Conservation (phyloP, 768 basidiomycete species). For the Ephemerocybe angulata region DNA sequence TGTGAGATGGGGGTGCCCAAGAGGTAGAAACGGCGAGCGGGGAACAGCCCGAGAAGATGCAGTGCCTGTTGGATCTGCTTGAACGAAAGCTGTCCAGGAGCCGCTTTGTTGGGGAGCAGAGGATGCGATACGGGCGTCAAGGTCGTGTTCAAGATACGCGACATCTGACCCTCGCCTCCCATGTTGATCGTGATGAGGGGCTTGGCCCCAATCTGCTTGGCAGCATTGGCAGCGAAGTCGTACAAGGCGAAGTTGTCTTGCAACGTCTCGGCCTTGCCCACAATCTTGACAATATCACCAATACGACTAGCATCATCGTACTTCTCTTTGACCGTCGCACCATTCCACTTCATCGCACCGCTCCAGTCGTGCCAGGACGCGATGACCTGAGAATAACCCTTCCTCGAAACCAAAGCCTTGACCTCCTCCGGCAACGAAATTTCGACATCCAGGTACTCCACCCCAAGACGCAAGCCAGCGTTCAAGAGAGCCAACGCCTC, state of each 20-base stretch:
- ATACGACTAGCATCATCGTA: slow-evolving; percentile 60
- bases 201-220: slow-evolving; percentile 48
- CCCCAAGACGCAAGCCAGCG: slow-evolving; percentile 75
- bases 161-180: slow-evolving; percentile 85
- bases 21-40: slow-evolving; percentile 72
- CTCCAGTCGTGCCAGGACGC: slow-evolving; percentile 96
- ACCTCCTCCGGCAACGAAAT: slow-evolving; percentile 70
- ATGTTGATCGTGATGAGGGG: slow-evolving; percentile 96
- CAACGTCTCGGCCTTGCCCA: slow-evolving; percentile 73
- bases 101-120: slow-evolving; percentile 78
- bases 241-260: slow-evolving; percentile 80
- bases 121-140: slow-evolving; percentile 92
- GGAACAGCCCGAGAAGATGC: slow-evolving; percentile 75
- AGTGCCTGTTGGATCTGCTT: slow-evolving; percentile 81
- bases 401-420: slow-evolving; percentile 44
- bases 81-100: slow-evolving; percentile 91
- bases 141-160: slow-evolving; percentile 79
- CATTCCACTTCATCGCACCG: slow-evolving; percentile 79
- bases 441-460: slow-evolving; percentile 94
- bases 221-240: slow-evolving; percentile 56
- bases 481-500: slow-evolving; percentile 73
- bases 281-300: slow-evolving; percentile 91
- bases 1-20: slow-evolving; percentile 87
- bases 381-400: slow-evolving; percentile 76
- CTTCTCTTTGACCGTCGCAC: slow-evolving; percentile 60